Percentiles rank a stretch among this genome's conserved stretches.
These are phyloP conservation scores for Paramecium sexaurelia DNA, from an alignment of 73 alveolate genomes.

Conservation along the genomic window DNA sequence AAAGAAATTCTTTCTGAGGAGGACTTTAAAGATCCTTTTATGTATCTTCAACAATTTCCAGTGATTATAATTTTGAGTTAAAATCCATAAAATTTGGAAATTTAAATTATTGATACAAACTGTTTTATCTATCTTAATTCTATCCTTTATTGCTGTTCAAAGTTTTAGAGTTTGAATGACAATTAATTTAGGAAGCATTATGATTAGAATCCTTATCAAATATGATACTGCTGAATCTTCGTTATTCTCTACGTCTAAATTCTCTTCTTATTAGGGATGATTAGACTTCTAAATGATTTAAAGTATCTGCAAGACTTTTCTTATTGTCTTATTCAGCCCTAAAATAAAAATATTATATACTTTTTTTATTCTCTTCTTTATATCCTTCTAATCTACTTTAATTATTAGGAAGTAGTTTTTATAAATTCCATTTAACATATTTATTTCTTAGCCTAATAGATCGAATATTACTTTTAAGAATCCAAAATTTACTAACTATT, in stretches of 20 bases:
- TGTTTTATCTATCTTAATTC: background rate
- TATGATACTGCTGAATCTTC: slow-evolving; percentile 5
- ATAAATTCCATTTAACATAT: background rate
- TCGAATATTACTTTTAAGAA: background rate
- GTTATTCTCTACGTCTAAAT: background rate
- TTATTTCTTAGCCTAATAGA: background rate
- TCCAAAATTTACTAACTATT: background rate
- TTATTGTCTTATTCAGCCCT: background rate
- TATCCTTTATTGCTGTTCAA: background rate
- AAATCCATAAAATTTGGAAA: background rate
- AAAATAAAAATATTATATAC: background rate
- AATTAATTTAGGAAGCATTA: background rate
- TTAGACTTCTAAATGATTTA: background rate
- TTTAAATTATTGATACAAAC: background rate
- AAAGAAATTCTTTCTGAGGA: background rate
- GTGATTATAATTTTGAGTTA: background rate
- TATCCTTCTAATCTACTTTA: background rate
- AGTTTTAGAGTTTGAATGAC: background rate
- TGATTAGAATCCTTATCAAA: background rate
- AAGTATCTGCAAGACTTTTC: slow-evolving; percentile 20
- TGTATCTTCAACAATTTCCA: background rate
- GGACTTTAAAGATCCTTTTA: background rate
- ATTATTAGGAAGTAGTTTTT: background rate
- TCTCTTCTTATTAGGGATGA: background rate
- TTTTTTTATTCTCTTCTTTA: background rate